Base-by-base conservation (phyloP, 768 basidiomycete species). In the Clavulina sp. region DNA sequence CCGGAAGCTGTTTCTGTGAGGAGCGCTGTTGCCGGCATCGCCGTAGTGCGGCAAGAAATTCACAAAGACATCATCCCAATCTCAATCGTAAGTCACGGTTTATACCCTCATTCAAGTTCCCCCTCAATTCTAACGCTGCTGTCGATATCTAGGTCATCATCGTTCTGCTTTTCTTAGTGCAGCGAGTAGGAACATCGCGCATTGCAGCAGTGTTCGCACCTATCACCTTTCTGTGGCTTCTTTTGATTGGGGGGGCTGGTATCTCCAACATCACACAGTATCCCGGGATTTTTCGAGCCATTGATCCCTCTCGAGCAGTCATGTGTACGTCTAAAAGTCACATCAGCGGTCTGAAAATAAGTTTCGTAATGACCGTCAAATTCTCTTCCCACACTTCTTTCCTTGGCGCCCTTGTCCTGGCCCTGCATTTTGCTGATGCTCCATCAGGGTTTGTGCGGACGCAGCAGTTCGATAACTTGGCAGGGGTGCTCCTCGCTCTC, bases 11-110 rank as follows among this genome's bases (percentile, higher is more conserved):
- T 82, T 4, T 78, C 77, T 0, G 75, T 82, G 5, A 78, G 76
- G 0, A 76, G 75, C 33, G 80, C 79, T 3, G 77, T 82, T 2
- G 73, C 67, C 16, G 80, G 81, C n/a, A 77, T 83, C 53, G 76
- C 70, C 0, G 73, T 81, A 13, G 78, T 76, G 5, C 72, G 73
- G 41, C 68, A 73, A 0, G 65, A 65, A 2, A 71, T 80, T 5
- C 49, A 57, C 1, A 55, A 63, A 6, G 64, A 75, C 36, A 68
- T 81, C 38, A 66, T 70, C 18, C 67, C 71, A 7, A 77, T 84
- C 9, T 78, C 78, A 5, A 73, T 78, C 48, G 79, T 74, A 56
- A 51, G 72, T 53, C n/a, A n/a, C n/a, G n/a, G n/a, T n/a, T 19
- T n/a, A n/a, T n/a, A 19, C 19, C 16, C 7, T 7, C 24, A 6